Evolutionary conservation across 2,329 filamentous ascomycete genomes (phyloP), one percentile per base, ranked within the genome.

Genomic region (Colletotrichum sp.): DNA sequence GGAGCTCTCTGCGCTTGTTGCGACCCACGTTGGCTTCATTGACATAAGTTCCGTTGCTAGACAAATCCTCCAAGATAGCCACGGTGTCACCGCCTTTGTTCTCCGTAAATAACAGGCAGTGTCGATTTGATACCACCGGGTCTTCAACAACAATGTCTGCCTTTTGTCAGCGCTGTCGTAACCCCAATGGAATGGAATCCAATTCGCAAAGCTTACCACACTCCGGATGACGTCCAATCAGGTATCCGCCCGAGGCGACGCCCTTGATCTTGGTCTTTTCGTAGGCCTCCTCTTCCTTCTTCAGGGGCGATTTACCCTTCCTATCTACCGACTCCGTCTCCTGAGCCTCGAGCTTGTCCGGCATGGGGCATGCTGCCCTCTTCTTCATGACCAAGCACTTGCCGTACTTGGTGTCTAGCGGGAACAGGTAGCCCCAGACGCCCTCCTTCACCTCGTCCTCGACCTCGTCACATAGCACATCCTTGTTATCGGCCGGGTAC

Each of bases 351-450:
- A 89, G 83, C 0, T 86, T 83, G 10, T 89, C 86, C 12, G 93
- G 88, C 16, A 91, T 84, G 1, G 94, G 92, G 82, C 96, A 98
- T 44, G 91, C 89, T 75, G 89, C 90, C 72, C 96, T 91, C 81
- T 92, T 95, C 85, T 91, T 94, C 83, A 99, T 84, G 9, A 98
- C 94, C 26, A 92, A 81, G 62, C 85, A 98, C 85, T 84, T 94
- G 86, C 85, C 92, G 70, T 94, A 92, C 78, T 91, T 91, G 69
- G 91, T 90, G 81, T 96, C 93, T 28, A 98, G 87, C 3, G 96
- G 95, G 70, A 98, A 92, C 7, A 99, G 88, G 81, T 99, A 99
- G 15, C 98, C 98, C 97, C 97, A 99, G 2, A 99, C 95, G 10
- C 95, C 95, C 83, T 98, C 95, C 62, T 91, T 89, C 77, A 88